Evolutionary conservation across 345 rosid genomes (phyloP).

Genomic region (Eucalyptus decipiens): DNA sequence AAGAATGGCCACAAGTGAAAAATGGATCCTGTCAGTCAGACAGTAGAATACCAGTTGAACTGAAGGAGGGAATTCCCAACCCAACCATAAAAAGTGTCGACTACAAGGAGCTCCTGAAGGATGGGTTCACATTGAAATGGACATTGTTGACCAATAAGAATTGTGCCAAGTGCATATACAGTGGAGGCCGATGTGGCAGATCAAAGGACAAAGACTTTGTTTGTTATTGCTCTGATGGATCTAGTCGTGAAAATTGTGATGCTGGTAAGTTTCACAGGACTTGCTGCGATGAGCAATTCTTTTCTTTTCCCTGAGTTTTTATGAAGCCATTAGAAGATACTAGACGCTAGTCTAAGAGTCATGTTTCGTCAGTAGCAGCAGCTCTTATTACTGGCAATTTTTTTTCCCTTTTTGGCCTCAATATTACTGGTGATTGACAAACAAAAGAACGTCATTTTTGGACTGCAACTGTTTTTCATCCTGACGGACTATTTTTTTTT

Average conservation of each 20-base stretch:
- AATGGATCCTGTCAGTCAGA: background rate
- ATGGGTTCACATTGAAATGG: constrained; percentile 5
- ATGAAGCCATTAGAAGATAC: fast-evolving
- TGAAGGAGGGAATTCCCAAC: background rate
- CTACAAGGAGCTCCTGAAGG: background rate
- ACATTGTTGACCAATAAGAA: background rate
- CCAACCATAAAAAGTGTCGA: background rate
- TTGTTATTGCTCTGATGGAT: constrained; percentile 11
- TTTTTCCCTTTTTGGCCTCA: background rate
- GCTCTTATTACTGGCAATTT: background rate
- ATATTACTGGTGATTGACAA: background rate
- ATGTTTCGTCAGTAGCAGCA: background rate
- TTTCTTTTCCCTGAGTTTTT: background rate
- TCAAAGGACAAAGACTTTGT: background rate
- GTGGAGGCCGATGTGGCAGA: constrained; percentile 15
- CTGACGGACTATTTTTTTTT: fast-evolving
- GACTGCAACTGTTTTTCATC: background rate
- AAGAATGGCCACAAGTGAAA: background rate
- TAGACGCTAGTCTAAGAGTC: fast-evolving
- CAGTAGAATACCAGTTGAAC: background rate
- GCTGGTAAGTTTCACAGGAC: constrained; percentile 1
- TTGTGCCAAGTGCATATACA: background rate
- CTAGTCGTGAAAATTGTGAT: background rate
- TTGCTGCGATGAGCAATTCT: fast-evolving
- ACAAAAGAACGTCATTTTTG: background rate